A percentile compares a stretch with the other conserved stretches of the same genome.
phyloP scores from a whole-genome alignment of 2,329 filamentous ascomycete genomes.

The Alternaria solani region DNA sequence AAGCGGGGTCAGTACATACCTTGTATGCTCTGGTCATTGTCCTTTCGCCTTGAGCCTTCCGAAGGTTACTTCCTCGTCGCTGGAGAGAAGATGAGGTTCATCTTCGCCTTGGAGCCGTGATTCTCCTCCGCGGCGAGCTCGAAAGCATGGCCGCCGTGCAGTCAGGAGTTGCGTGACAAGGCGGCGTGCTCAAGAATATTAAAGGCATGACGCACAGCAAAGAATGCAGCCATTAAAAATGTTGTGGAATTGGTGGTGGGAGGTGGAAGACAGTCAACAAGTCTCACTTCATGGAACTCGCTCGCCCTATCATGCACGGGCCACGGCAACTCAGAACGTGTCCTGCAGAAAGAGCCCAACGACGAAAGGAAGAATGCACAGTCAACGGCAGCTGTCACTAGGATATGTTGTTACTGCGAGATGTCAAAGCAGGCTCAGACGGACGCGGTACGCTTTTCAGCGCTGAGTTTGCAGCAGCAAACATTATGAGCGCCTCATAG shows the following conservation, averaged over 20 bases:
- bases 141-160: neutral
- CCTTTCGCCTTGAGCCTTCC: neutral
- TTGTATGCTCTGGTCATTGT: neutral
- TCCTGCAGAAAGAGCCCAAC: neutral
- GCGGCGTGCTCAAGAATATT: neutral
- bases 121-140: neutral
- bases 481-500: neutral
- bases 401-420: neutral
- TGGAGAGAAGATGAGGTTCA: neutral
- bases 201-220: neutral
- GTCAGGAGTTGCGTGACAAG: neutral
- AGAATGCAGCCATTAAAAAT: neutral
- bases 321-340: constrained; percentile 3
- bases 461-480: neutral
- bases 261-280: neutral
- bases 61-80: neutral
- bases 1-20: neutral
- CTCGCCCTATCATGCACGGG: constrained; percentile 3
- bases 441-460: neutral
- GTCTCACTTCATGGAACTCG: neutral
- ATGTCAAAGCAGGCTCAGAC: neutral
- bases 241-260: constrained; percentile 1
- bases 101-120: neutral
- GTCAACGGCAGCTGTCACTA: neutral
- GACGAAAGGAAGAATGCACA: neutral